A percentile compares a stretch with the other conserved stretches of the same genome.
Conservation (phyloP, 192 early-diverging fungal species). For the Backusella parvicylindrica region DNA sequence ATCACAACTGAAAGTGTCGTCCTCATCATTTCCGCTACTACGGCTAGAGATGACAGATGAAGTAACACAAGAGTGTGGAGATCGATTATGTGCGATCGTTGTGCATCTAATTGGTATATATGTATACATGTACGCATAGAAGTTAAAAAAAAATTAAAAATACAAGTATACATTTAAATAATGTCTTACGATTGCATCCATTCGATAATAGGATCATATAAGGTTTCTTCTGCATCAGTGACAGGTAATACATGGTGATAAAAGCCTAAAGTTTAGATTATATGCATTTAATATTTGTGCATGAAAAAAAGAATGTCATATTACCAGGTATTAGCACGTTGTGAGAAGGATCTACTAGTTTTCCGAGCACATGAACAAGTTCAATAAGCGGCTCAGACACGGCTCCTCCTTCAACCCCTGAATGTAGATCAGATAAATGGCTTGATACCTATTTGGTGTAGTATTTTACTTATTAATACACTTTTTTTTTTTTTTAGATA, state of each 20-base stretch:
- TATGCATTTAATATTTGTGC: background rate
- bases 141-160: background rate
- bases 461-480: background rate
- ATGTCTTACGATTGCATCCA: constrained; percentile 22
- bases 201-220: constrained; percentile 48
- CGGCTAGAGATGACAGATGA: background rate
- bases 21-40: background rate
- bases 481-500: background rate
- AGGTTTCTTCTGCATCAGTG: constrained; percentile 41
- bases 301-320: background rate
- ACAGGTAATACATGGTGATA: constrained; percentile 53
- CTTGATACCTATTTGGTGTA: constrained; percentile 17
- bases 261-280: constrained; percentile 41
- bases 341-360: constrained; percentile 49
- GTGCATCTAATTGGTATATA: background rate
- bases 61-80: background rate
- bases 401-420: constrained; percentile 69
- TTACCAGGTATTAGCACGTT: constrained; percentile 57
- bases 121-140: background rate
- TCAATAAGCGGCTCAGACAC: constrained; percentile 67
- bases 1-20: constrained; percentile 8
- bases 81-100: background rate
- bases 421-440: constrained; percentile 55
- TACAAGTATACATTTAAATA: background rate
- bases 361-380: constrained; percentile 54